Base-by-base conservation (phyloP, 768 basidiomycete genomes). In the Leucogyrophana mollusca region DNA sequence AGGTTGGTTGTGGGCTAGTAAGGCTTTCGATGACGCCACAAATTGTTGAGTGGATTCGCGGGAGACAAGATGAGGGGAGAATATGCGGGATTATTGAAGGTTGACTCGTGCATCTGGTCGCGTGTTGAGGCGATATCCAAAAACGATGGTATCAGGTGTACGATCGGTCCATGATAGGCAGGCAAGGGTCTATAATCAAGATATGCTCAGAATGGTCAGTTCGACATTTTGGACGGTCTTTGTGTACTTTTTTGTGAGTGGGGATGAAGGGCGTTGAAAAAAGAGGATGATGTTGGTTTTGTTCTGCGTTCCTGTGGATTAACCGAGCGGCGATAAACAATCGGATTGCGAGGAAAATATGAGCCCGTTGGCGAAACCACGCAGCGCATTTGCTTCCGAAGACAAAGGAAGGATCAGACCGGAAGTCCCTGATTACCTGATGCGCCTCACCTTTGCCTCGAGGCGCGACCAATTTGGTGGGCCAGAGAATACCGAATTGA, bases 131-230 rank as follows among this genome's bases (percentile, higher is more conserved):
- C 58, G 46, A 41, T 37, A 48, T 48, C 45, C 17, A 57, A 63
- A 63, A 53, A 18, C 48, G 62, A 53, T 51, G 60, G 51, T 59
- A 62, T 64, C 61, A 61, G 43, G 46, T 53, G 43, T 22, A 50
- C 43, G 62, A 64, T 64, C 59, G 54, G 42, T 27, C 56, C 64
- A 61, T 61, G 62, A 64, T 66, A 64, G 64, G 64, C 45, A 65
- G 41, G 43, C 35, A 6, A 7, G 35, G 7, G 35, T 30, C 6
- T 30, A 37, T n/a, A 16, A 37, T 37, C 35, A 8, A n/a, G 35
- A 8, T 7, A 30, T 30, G 27, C 7, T 30, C 13, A 13, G 13
- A 13, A 7, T 6, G 13, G 6, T 30, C 13, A 30, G 27, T 30
- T 7, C 7, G 13, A 6, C 27, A 30, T 30, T 30, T 30, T 13